Evolutionary conservation across 1,139 yeast genomes (phyloP).

Genomic region (Saccharomyces pastorianus): DNA sequence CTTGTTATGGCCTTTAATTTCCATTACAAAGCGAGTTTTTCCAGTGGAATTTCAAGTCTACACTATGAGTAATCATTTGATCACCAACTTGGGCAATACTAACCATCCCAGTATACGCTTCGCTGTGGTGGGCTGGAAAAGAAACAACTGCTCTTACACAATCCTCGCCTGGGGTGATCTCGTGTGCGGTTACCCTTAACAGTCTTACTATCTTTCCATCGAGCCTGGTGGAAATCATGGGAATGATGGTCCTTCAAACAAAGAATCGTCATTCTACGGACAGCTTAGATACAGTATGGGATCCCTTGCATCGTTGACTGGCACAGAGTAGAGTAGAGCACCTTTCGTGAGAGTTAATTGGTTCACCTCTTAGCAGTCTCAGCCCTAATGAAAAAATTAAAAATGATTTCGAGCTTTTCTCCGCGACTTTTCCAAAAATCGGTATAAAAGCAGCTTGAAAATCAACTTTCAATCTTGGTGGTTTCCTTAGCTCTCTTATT

Average conservation of each 20-base stretch:
- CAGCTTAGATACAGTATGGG: no score
- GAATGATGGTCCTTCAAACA: no score
- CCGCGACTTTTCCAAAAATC: background rate
- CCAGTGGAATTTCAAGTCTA: slow-evolving; percentile 5
- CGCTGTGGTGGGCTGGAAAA: background rate
- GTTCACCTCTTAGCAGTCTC: background rate
- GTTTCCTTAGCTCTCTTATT: background rate
- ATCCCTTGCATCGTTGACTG: background rate
- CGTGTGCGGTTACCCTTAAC: background rate
- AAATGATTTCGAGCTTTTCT: background rate
- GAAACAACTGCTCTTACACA: background rate
- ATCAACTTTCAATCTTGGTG: background rate
- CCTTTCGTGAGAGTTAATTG: no score
- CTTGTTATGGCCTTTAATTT: background rate
- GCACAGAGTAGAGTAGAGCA: no score
- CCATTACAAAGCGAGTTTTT: slow-evolving; percentile 1
- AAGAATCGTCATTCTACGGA: no score
- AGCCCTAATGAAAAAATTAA: background rate
- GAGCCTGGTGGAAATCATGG: background rate
- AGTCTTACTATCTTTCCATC: background rate
- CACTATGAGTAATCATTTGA: slow-evolving; percentile 1
- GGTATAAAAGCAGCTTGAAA: background rate
- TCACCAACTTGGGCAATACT: background rate
- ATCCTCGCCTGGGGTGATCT: background rate
- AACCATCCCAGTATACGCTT: background rate